A percentile compares a stretch with the other conserved stretches of the same genome.
Conservation (phyloP, 352 stramenopile species). For the Blastocystis sp. region DNA sequence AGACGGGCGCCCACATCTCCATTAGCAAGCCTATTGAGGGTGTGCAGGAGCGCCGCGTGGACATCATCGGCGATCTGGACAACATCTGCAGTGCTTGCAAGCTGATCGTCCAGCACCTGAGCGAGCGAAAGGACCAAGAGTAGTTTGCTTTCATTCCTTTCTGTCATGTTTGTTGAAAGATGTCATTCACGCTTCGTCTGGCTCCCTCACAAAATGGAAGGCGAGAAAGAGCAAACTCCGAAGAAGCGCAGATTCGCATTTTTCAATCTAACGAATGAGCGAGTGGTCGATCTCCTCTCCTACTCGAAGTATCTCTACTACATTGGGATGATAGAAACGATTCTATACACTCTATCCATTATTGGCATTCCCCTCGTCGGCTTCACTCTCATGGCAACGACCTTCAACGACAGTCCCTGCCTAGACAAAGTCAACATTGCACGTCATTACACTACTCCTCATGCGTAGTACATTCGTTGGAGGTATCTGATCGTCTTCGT, state of each 20-base stretch:
- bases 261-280: constrained; percentile 58
- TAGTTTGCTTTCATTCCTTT: constrained; percentile 5
- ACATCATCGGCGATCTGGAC: not conserved
- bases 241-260: constrained; percentile 18
- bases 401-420: constrained; percentile 50
- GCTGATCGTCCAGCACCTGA: constrained; percentile 13
- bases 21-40: constrained; percentile 7
- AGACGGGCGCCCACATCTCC: not conserved
- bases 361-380: constrained; percentile 37
- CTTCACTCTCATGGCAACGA: constrained; percentile 52
- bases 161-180: constrained; percentile 66
- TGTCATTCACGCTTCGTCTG: constrained; percentile 16
- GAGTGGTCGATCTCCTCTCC: constrained; percentile 59
- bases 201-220: constrained; percentile 17
- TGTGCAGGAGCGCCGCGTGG: constrained; percentile 26
- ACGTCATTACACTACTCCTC: not conserved
- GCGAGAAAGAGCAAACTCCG: not conserved
- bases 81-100: constrained; percentile 26
- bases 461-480: constrained; percentile 51
- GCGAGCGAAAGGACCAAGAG: not conserved
- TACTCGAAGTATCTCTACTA: constrained; percentile 65
- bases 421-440: constrained; percentile 37
- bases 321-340: constrained; percentile 56
- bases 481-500: constrained; percentile 50
- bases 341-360: constrained; percentile 38